phyloP scores from a whole-genome alignment of 2,329 filamentous ascomycete genomes.

The Aspergillus sp. region DNA sequence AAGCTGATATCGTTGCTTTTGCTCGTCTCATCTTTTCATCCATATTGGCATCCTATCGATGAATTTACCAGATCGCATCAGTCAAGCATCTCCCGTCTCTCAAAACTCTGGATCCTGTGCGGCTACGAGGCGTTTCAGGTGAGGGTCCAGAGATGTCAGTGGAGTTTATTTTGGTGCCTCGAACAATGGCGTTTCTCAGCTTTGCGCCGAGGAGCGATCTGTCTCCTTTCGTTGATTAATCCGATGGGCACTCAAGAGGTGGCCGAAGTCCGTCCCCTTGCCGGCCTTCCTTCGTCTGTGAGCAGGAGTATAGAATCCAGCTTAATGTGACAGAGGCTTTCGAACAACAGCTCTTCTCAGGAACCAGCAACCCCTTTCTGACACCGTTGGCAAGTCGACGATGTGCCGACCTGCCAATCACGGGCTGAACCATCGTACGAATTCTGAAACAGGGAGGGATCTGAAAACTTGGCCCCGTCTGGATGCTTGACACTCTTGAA shows the following conservation, averaged over 20 bases:
- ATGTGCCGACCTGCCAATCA: constrained; percentile 3
- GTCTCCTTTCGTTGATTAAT: not conserved
- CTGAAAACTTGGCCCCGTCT: constrained; percentile 1
- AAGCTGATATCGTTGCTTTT: not conserved
- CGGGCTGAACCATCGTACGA: constrained; percentile 2
- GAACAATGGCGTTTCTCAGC: not conserved
- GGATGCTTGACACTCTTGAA: constrained; percentile 19
- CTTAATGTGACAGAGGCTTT: constrained; percentile 2
- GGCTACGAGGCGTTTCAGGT: constrained; percentile 3
- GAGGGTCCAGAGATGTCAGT: constrained; percentile 4
- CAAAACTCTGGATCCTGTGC: not conserved
- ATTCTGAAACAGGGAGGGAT: constrained; percentile 18
- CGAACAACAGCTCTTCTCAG: not conserved
- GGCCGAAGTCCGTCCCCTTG: not conserved
- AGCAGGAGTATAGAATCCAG: not conserved
- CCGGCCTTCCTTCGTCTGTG: not conserved
- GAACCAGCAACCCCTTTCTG: constrained; percentile 3
- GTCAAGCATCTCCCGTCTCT: not conserved
- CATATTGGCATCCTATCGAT: not conserved
- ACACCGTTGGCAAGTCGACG: not conserved
- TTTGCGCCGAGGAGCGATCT: not conserved
- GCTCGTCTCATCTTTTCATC: not conserved
- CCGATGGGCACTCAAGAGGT: not conserved
- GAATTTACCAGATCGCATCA: not conserved
- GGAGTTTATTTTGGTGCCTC: not conserved